phyloP scores from a whole-genome alignment of 345 rosid genomes.

The Populus tremula region DNA sequence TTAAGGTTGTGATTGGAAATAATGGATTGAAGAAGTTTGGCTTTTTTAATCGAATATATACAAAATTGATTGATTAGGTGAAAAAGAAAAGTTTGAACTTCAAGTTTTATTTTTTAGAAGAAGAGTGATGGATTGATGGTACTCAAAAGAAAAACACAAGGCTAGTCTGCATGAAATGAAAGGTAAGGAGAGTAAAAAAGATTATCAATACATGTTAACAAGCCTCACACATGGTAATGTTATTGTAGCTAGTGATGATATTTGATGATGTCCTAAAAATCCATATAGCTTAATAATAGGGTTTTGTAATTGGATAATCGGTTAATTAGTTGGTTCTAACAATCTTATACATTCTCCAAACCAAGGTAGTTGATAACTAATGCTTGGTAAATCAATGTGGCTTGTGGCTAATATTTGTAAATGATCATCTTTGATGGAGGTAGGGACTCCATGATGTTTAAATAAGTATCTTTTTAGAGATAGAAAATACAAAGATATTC shows the following conservation, averaged over 20 bases:
- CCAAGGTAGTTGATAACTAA: too few species aligned
- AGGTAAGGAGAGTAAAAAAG: constrained; percentile 22
- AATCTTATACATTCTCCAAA: rapidly evolving
- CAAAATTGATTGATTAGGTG: not conserved
- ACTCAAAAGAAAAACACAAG: constrained; percentile 29
- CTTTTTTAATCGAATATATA: not conserved
- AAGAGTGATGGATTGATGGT: constrained; percentile 27
- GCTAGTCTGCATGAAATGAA: constrained; percentile 54
- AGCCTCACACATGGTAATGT: constrained; percentile 20
- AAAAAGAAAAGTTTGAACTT: not conserved
- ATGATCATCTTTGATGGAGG: rapidly evolving
- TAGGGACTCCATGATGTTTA: too few species aligned
- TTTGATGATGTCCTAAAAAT: too few species aligned
- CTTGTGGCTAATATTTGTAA: too few species aligned
- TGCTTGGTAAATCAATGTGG: too few species aligned
- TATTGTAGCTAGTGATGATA: constrained; percentile 4
- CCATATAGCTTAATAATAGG: too few species aligned
- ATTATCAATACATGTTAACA: constrained; percentile 27
- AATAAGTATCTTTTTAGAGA: too few species aligned
- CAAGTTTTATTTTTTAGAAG: not conserved
- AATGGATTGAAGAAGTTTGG: constrained; percentile 19
- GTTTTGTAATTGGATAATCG: too few species aligned
- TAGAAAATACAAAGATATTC: too few species aligned
- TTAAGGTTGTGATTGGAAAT: constrained; percentile 31
- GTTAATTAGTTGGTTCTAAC: too few species aligned